Percentiles rank a stretch among this genome's conserved stretches.
Conservation (phyloP, 306 rosid species). For the Prunus padus region DNA sequence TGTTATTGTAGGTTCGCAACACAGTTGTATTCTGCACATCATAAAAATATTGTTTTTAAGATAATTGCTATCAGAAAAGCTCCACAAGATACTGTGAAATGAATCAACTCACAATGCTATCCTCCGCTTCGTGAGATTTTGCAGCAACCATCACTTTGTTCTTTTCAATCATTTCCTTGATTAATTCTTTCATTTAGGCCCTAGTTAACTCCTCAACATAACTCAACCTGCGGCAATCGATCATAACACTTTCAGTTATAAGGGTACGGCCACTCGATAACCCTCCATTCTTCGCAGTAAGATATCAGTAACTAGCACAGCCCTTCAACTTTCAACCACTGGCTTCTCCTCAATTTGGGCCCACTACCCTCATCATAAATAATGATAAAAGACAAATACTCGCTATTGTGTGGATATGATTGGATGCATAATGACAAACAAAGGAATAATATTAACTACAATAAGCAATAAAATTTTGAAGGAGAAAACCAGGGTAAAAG, state of each 20-base stretch:
- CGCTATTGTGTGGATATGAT: not conserved
- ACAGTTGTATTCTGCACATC: constrained; percentile 78
- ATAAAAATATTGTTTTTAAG: constrained; percentile 16
- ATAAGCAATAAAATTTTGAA: constrained; percentile 11
- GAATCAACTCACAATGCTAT: constrained; percentile 63
- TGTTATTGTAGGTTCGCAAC: constrained; percentile 88
- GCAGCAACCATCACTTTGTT: constrained; percentile 91
- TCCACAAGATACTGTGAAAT: constrained; percentile 18
- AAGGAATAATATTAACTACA: not conserved
- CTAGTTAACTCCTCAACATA: constrained; percentile 82
- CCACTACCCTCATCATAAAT: not conserved
- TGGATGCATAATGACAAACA: not conserved
- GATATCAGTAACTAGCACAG: not conserved
- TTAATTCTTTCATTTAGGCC: constrained; percentile 87
- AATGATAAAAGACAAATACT: not conserved
- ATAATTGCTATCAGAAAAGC: constrained; percentile 9
- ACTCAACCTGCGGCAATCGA: constrained; percentile 57
- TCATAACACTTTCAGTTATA: not conserved
- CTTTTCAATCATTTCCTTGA: constrained; percentile 93
- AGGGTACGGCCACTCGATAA: not conserved
- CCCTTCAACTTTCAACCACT: not conserved
- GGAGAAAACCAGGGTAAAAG: too few species aligned
- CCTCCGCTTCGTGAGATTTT: constrained; percentile 88
- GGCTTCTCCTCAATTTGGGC: not conserved
- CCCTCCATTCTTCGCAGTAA: too few species aligned